phyloP scores from a whole-genome alignment of 371 early-diverging fungal species.

The Mortierella sp. region DNA sequence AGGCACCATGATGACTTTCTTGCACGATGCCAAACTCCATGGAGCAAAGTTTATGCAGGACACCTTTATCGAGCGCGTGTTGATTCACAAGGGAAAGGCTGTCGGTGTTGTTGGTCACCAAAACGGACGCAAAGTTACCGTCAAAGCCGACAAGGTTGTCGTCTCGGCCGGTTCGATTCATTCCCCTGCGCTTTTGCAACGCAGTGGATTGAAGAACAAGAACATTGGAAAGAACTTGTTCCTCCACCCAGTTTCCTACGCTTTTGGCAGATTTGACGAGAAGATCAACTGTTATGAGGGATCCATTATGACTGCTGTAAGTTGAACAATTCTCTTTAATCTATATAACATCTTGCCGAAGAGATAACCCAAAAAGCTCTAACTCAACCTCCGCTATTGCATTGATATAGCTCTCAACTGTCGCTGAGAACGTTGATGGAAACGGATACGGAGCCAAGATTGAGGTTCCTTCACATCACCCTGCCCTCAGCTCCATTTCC shows the following conservation, averaged over 20 bases:
- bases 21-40: slow-evolving; percentile 72
- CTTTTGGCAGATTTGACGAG: slow-evolving; percentile 74
- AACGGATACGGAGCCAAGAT: slow-evolving; percentile 78
- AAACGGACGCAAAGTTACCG: slow-evolving; percentile 37
- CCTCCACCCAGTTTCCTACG: slow-evolving; percentile 74
- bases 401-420: slow-evolving; percentile 55
- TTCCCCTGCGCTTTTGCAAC: slow-evolving; percentile 73
- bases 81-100: slow-evolving; percentile 63
- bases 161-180: slow-evolving; percentile 77
- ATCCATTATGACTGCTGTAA: slow-evolving; percentile 80
- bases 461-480: slow-evolving; percentile 75
- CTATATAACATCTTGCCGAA: background rate
- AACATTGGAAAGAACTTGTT: slow-evolving; percentile 78
- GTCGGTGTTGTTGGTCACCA: slow-evolving; percentile 61
- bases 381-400: background rate
- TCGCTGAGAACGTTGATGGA: slow-evolving; percentile 67
- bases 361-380: background rate
- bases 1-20: slow-evolving; percentile 74
- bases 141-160: slow-evolving; percentile 72
- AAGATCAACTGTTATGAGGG: slow-evolving; percentile 68
- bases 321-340: slow-evolving; percentile 8
- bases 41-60: slow-evolving; percentile 75
- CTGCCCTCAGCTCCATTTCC: slow-evolving; percentile 60
- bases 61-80: slow-evolving; percentile 67
- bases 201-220: slow-evolving; percentile 77